Evolutionary conservation across 2,329 filamentous ascomycete species (phyloP).

Genomic region (Chalaropsis ovoidea): DNA sequence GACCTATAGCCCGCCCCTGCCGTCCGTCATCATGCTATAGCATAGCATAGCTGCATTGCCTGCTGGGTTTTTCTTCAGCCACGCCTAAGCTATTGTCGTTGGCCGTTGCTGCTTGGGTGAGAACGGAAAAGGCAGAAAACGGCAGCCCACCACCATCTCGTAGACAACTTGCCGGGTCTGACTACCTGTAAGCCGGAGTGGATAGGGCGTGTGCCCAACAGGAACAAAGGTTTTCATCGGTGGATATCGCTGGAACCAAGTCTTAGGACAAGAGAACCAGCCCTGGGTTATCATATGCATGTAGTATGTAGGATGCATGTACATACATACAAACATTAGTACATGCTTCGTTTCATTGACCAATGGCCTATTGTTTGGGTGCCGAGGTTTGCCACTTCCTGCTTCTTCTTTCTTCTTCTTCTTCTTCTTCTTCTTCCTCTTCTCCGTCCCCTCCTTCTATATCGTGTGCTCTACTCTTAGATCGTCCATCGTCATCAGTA

Average conservation of each 20-base stretch:
- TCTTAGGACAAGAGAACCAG: background rate
- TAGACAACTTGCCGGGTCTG: background rate
- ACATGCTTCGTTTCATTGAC: background rate
- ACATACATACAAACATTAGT: background rate
- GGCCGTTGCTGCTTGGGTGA: background rate
- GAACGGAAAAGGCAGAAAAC: constrained; percentile 6
- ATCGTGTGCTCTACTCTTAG: background rate
- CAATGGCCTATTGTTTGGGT: background rate
- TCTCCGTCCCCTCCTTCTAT: background rate
- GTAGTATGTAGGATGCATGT: background rate
- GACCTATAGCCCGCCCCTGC: background rate
- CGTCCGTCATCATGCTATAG: constrained; percentile 5
- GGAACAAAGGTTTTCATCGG: background rate
- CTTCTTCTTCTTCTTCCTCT: background rate
- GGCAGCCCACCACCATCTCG: background rate
- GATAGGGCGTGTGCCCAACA: background rate
- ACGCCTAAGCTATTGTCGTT: background rate
- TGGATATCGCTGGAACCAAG: background rate
- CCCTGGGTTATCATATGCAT: background rate
- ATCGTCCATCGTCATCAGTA: too few species aligned
- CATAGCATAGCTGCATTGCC: constrained; percentile 1
- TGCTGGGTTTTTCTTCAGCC: background rate
- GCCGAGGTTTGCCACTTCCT: background rate
- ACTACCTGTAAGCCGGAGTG: background rate
- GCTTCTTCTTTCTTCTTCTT: background rate